phyloP scores from a whole-genome alignment of 2,329 filamentous ascomycete species.

The Amauroascus verrucosus region DNA sequence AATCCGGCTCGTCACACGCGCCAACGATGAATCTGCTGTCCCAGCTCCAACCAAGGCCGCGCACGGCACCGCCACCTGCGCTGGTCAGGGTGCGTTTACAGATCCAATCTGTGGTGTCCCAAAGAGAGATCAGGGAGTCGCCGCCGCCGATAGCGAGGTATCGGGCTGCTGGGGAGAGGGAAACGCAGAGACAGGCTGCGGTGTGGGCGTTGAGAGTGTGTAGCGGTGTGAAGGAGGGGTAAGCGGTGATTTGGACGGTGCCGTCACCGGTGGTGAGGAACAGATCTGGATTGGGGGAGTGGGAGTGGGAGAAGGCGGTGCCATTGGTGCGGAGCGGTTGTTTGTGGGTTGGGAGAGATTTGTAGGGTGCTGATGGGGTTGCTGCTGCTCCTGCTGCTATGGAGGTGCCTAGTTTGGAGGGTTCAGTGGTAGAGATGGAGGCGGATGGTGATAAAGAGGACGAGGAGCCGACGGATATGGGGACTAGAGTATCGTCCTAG shows the following conservation, averaged over 20 bases:
- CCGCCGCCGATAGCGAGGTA: conserved; percentile 42
- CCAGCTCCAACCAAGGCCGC: conserved; percentile 42
- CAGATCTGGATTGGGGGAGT: conserved; percentile 29
- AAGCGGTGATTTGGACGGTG: conserved; percentile 39
- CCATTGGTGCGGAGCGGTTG: conserved; percentile 41
- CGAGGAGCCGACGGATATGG: conserved; percentile 33
- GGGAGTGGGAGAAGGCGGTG: conserved; percentile 39
- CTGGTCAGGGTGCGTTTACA: conserved; percentile 40
- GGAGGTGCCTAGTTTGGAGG: conserved; percentile 9
- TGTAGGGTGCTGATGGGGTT: conserved; percentile 25
- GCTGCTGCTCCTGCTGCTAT: conserved; percentile 1
- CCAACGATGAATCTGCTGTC: conserved; percentile 41
- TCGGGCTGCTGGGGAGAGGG: conserved; percentile 39
- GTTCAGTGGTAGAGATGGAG: no score
- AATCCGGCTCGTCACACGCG: conserved; percentile 39
- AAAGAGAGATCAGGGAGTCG: conserved; percentile 42
- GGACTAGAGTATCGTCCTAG: conserved; percentile 40
- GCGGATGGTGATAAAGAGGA: conserved; percentile 8
- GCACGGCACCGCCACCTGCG: conserved; percentile 36
- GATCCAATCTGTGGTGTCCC: conserved; percentile 44
- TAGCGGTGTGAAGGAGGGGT: conserved; percentile 36
- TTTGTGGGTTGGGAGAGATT: conserved; percentile 33
- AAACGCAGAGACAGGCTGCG: conserved; percentile 38
- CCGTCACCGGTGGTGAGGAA: conserved; percentile 43
- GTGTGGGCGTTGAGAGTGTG: conserved; percentile 42